Base-by-base conservation (phyloP, 495 filamentous ascomycete genomes). In the Aspergillus affinis region DNA sequence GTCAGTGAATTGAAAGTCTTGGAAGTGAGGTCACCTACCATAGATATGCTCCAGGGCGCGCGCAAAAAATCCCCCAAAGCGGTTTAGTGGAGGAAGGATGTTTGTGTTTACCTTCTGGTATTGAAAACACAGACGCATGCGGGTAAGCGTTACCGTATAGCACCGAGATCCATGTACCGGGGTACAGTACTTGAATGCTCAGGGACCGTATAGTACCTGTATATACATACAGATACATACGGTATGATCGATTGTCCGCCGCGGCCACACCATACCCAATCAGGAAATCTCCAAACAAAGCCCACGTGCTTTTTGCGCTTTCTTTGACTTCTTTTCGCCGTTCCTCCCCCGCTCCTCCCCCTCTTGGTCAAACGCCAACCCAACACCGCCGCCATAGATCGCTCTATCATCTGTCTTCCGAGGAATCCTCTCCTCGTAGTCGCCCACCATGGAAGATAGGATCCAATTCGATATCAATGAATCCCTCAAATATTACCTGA, bases 391-490 rank as follows among this genome's bases (percentile, higher is more conserved):
- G 55, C 51, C 32, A 56, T 61, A 59, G 49, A 59, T 48, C 44
- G 26, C 56, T 58, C 50, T 15, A 8, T 4, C 55, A 18, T 19
- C 55, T 50, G 48, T 53, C 36, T 20, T 53, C 54, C 55, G 63
- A 70, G 65, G 68, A 41, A 17, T 17, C 36, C 27, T 32, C 17
- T 20, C 56, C 60, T 62, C 61, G 54, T 55, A 54, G 55, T 63
- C 55, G 61, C 64, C 46, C 26, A n/a, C 30, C 69, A 96, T 96
- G 92, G 91, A 90, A 69, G 80, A 83, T 54, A 78, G 79, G 60
- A 79, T 90, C 65, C 84, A 86, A 60, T 99, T 98, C 75, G 91
- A 98, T 72, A 90, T 99, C 73, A 97, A 97, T 75, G 87, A 94
- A 69, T 89, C 92, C 61, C 87, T 98, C 74, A 97, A 96, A 80